These are phyloP conservation scores for Paspalum vaginatum DNA, from an alignment of 176 grass and related monocot species.

Conservation along the genomic window DNA sequence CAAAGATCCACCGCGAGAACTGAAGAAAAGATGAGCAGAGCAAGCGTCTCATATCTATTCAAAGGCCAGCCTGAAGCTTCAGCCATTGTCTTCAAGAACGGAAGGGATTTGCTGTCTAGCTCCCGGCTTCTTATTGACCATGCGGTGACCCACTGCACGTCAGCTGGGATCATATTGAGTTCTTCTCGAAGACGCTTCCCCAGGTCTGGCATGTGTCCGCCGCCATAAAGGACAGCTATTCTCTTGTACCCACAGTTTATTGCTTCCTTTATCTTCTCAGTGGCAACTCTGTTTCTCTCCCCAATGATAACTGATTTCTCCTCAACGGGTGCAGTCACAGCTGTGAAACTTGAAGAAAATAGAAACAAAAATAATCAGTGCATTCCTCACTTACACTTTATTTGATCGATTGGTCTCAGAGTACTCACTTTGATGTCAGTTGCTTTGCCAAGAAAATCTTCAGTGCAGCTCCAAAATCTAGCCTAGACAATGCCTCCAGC, in stretches of 20 bases:
- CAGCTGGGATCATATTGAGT: constrained; percentile 69
- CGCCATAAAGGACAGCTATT: constrained; percentile 91
- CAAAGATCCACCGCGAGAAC: constrained; percentile 84
- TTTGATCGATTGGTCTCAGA: not conserved
- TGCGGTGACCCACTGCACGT: constrained; percentile 84
- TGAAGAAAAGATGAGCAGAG: constrained; percentile 74
- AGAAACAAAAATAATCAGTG: constrained; percentile 3
- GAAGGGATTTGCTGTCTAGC: constrained; percentile 58
- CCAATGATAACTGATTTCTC: constrained; percentile 92
- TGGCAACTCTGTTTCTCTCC: constrained; percentile 87
- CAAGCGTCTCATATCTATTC: constrained; percentile 80
- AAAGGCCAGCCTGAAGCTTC: constrained; percentile 70
- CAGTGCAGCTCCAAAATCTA: constrained; percentile 72
- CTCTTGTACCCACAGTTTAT: constrained; percentile 68
- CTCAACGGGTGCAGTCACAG: constrained; percentile 53
- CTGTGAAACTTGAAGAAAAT: constrained; percentile 54
- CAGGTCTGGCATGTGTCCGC: constrained; percentile 94
- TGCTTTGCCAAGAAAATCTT: constrained; percentile 88
- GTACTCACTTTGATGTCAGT: constrained; percentile 82
- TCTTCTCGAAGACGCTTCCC: constrained; percentile 71
- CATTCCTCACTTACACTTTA: not conserved
- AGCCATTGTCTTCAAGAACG: constrained; percentile 66
- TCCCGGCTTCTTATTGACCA: constrained; percentile 81
- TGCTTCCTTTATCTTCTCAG: constrained; percentile 67
- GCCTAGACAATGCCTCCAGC: constrained; percentile 65